Conservation (phyloP, 106 monocot genomes). For the Platanthera guangdongensis region DNA sequence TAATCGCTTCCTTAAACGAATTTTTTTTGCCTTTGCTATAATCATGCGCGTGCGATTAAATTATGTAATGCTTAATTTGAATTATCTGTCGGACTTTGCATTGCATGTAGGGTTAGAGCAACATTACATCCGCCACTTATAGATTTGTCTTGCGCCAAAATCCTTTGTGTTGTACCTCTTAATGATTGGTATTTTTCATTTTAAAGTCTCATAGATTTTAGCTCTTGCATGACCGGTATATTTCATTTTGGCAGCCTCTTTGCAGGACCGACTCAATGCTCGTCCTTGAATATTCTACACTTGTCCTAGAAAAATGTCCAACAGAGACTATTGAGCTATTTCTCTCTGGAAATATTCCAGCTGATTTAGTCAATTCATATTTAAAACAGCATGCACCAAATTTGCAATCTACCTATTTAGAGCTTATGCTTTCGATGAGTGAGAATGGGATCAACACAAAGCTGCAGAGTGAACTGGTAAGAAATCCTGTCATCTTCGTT, state of each 20-base stretch:
- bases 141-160: too few species aligned
- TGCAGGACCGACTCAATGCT: constrained; percentile 91
- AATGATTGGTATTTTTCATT: background rate
- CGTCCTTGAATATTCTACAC: constrained; percentile 79
- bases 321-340: constrained; percentile 95
- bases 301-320: constrained; percentile 89
- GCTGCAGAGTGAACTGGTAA: constrained; percentile 90
- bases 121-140: too few species aligned
- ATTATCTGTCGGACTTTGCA: too few species aligned
- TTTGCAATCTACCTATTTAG: constrained; percentile 93
- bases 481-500: background rate
- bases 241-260: constrained; percentile 63
- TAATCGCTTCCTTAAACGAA: too few species aligned
- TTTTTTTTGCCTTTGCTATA: too few species aligned
- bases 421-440: constrained; percentile 93
- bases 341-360: constrained; percentile 88
- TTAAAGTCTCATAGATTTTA: background rate
- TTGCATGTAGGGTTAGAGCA: too few species aligned
- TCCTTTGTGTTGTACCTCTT: background rate
- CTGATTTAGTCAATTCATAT: constrained; percentile 96
- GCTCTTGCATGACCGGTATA: background rate
- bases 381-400: constrained; percentile 91
- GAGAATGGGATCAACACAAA: constrained; percentile 63
- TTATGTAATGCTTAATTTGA: too few species aligned
- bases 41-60: too few species aligned